These are phyloP conservation scores for Neoarthrinium moseri DNA, from an alignment of 2,329 filamentous ascomycete genomes.

Conservation along the genomic window DNA sequence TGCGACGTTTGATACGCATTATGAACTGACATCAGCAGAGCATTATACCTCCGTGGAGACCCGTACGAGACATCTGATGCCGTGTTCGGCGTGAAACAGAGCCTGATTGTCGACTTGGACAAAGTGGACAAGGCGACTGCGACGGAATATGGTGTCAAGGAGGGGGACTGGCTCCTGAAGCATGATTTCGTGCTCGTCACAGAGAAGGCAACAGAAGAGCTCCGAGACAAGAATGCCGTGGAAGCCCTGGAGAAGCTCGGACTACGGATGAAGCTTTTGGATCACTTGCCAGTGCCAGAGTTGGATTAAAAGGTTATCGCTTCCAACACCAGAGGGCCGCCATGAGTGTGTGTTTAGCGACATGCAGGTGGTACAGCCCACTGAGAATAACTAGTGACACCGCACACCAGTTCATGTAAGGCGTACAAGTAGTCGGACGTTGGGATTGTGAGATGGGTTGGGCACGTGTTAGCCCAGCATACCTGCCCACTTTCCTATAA, in stretches of 20 bases:
- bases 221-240: constrained; percentile 64
- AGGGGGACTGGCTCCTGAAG: constrained; percentile 61
- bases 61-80: constrained; percentile 82
- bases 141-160: constrained; percentile 60
- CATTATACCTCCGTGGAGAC: constrained; percentile 74
- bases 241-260: constrained; percentile 68
- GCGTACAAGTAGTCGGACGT: too few species aligned
- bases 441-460: too few species aligned
- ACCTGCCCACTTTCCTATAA: too few species aligned
- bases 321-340: neutral
- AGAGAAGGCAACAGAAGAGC: constrained; percentile 63
- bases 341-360: too few species aligned
- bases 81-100: constrained; percentile 84
- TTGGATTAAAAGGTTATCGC: constrained; percentile 35
- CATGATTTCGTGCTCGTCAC: constrained; percentile 80
- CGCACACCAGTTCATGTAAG: too few species aligned
- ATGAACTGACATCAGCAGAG: constrained; percentile 41
- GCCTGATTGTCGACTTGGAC: constrained; percentile 65
- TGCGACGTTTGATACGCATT: constrained; percentile 6
- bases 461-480: too few species aligned
- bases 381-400: too few species aligned
- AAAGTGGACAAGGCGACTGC: constrained; percentile 53
- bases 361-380: too few species aligned
- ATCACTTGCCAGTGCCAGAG: constrained; percentile 76
- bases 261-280: constrained; percentile 67